Conservation (phyloP, 2,329 filamentous ascomycete species). For the Elsinoe batatas region DNA sequence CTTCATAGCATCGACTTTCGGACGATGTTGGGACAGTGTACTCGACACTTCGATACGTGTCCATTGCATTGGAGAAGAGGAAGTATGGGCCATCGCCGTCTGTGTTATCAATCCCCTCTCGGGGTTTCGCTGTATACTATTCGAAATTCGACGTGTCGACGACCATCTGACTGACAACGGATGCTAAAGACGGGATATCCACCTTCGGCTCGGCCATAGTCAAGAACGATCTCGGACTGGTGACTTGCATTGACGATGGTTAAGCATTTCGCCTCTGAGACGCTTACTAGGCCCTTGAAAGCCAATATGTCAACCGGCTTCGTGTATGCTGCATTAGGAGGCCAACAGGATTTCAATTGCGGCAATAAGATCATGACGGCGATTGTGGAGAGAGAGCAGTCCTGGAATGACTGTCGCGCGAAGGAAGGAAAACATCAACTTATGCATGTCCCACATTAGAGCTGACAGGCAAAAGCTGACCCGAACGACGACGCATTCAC, state of each 20-base stretch:
- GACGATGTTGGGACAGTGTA: neutral
- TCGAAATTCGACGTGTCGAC: neutral
- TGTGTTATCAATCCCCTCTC: neutral
- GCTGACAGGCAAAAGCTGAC: too few relatives aligned
- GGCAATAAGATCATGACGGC: too few relatives aligned
- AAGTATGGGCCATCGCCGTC: slow-evolving; percentile 1
- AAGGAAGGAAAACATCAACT: too few relatives aligned
- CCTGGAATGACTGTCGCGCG: too few relatives aligned
- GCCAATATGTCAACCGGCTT: neutral
- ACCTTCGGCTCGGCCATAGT: neutral
- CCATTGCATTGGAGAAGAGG: slow-evolving; percentile 4
- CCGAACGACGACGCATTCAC: too few relatives aligned
- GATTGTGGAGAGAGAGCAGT: too few relatives aligned
- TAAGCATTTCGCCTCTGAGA: neutral
- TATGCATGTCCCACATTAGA: too few relatives aligned
- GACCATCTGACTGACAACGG: too few relatives aligned
- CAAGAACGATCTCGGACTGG: neutral
- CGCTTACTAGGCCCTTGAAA: neutral
- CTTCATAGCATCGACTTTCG: neutral
- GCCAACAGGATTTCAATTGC: too few relatives aligned
- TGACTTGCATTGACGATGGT: neutral
- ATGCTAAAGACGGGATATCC: neutral
- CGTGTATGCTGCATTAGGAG: too few relatives aligned
- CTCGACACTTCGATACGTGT: neutral
- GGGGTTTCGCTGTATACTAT: neutral